Evolutionary conservation across 495 filamentous ascomycete genomes (phyloP), one percentile per base, ranked within the genome.

Genomic region (Penicillium manginii): DNA sequence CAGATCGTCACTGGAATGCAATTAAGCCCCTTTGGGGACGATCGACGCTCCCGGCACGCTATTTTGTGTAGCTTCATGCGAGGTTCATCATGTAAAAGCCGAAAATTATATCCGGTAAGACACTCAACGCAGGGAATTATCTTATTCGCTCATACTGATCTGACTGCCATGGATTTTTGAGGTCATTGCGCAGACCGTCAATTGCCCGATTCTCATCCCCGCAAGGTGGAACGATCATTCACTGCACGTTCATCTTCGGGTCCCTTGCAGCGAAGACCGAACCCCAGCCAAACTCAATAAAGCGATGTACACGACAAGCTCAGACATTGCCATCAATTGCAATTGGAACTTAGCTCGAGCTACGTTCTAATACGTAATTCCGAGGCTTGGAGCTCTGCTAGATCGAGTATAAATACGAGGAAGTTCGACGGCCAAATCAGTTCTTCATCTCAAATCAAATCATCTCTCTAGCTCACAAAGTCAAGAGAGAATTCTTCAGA

Each of bases 181-280:
- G 51, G 52, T 66, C 57, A 66, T 60, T 33, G 18, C n/a, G 57
- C 57, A 52, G 19, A 48, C 19, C 22, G n/a, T 18, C 53, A 32
- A 37, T 37, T 54, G 32, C 35, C 49, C 14, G 54, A 31, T 22
- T 52, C 5, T 29, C 49, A 49, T 62, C 50, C 61, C 61, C 63
- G 60, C 63, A 69, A 64, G 66, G 66, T 54, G 51, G 45, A 29
- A 55, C 55, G 55, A 52, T 57, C 57, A 15, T 58, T 22, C 42
- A 46, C 50, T 50, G 45, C 66, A 66, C 60, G 63, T 66, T 69
- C 53, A 50, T 48, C 35, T 10, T 47, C 4, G 18, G 39, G 45
- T 84, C 84, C 29, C 76, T 86, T 52, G 71, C 84, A 55, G 85
- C 77, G 4, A 79, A 49, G 71, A 18, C 21, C n/a, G 43, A 45